These are phyloP conservation scores for Pseudopyricularia cyperi DNA, from an alignment of 2,329 filamentous ascomycete genomes.

Conservation along the genomic window DNA sequence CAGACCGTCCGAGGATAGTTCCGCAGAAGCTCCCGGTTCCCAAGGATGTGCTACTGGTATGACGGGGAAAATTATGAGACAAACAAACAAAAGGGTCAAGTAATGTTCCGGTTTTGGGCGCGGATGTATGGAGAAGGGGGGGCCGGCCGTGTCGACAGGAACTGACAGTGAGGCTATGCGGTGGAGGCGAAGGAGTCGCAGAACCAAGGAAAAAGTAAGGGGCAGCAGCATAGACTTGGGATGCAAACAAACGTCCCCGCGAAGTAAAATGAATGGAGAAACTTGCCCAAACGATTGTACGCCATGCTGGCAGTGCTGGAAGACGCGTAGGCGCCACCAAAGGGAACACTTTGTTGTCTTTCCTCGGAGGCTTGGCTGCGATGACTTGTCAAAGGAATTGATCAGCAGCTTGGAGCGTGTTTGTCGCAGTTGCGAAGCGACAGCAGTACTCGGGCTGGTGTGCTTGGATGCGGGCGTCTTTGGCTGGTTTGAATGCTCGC, in stretches of 20 bases:
- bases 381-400: neutral
- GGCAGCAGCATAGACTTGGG: neutral
- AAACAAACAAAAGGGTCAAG: neutral
- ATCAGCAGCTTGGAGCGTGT: neutral
- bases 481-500: neutral
- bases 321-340: neutral
- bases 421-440: neutral
- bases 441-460: neutral
- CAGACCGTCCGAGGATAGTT: neutral
- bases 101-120: neutral
- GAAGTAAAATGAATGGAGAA: conserved; percentile 8
- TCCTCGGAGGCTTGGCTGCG: neutral
- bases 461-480: neutral
- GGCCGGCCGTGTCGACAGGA: neutral
- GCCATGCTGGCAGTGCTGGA: conserved; percentile 36
- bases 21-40: neutral
- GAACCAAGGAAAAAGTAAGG: neutral
- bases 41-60: no score
- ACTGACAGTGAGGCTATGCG: neutral
- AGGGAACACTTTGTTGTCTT: neutral
- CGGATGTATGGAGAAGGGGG: no score
- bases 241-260: neutral
- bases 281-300: conserved; percentile 64
- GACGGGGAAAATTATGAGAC: no score
- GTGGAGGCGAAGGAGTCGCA: neutral